These are phyloP conservation scores for Neostapfia colusana DNA, from an alignment of 176 grass and related monocot genomes.

Conservation along the genomic window DNA sequence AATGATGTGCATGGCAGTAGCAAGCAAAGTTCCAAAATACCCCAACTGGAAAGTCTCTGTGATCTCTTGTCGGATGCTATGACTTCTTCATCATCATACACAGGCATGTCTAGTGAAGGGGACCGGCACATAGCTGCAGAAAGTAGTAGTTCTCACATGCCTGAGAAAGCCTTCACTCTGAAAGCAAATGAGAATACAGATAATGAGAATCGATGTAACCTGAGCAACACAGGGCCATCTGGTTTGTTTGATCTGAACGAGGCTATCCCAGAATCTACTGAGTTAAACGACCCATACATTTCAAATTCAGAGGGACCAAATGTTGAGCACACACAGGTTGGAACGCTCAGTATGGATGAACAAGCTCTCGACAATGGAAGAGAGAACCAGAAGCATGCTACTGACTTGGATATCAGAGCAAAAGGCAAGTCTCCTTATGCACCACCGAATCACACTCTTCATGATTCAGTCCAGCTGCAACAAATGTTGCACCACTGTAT, in stretches of 20 bases:
- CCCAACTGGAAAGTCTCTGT: constrained; percentile 34
- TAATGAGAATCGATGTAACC: constrained; percentile 24
- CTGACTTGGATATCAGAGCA: constrained; percentile 28
- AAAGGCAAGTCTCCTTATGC: constrained; percentile 23
- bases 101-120: constrained; percentile 42
- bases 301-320: constrained; percentile 30
- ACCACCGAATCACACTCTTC: constrained; percentile 6
- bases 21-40: constrained; percentile 37
- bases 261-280: constrained; percentile 28
- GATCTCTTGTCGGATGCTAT: constrained; percentile 48
- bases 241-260: constrained; percentile 51
- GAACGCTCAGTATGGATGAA: neutral
- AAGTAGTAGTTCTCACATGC: constrained; percentile 36
- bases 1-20: constrained; percentile 35
- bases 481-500: constrained; percentile 43
- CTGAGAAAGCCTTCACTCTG: constrained; percentile 6
- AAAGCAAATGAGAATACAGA: constrained; percentile 21
- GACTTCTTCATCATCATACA: constrained; percentile 45
- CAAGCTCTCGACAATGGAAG: constrained; percentile 26
- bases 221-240: constrained; percentile 26
- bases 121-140: constrained; percentile 36
- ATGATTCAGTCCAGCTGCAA: constrained; percentile 36
- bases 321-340: constrained; percentile 24
- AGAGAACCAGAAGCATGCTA: constrained; percentile 19
- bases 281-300: neutral